phyloP scores from a whole-genome alignment of 768 basidiomycete species.

The Mycena kentingensis region DNA sequence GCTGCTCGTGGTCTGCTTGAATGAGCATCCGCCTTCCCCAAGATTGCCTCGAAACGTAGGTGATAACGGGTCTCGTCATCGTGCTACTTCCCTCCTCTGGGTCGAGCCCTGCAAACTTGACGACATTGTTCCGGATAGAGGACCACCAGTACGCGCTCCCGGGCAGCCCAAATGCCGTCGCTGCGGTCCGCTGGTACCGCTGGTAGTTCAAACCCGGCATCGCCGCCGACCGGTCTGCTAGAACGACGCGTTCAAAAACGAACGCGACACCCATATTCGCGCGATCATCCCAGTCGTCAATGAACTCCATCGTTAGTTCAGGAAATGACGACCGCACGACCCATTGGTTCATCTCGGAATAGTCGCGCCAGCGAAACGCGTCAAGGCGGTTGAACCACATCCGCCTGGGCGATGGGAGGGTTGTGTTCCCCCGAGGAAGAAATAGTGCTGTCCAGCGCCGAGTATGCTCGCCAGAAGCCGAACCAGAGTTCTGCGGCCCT shows the following conservation, averaged over 20 bases:
- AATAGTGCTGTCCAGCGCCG: conserved; percentile 75
- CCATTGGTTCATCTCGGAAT: conserved; percentile 89
- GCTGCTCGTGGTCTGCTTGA: conserved; percentile 71
- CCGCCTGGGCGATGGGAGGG: conserved; percentile 72
- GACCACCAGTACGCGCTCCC: conserved; percentile 86
- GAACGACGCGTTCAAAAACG: conserved; percentile 82
- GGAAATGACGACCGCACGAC: conserved; percentile 82
- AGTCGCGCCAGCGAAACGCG: conserved; percentile 85
- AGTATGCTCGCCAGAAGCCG: conserved; percentile 90
- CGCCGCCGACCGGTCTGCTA: conserved; percentile 85
- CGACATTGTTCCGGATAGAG: conserved; percentile 70
- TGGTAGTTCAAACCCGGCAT: conserved; percentile 69
- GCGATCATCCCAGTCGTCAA: conserved; percentile 83
- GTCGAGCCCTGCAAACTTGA: conserved; percentile 67
- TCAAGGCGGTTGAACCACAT: conserved; percentile 76
- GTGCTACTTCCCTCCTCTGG: conserved; percentile 46
- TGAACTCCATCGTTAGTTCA: conserved; percentile 76
- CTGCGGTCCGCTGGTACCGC: conserved; percentile 74
- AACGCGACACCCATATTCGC: conserved; percentile 66
- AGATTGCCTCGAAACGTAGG: conserved; percentile 86
- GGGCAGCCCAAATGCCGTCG: conserved; percentile 72
- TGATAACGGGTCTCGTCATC: conserved; percentile 74
- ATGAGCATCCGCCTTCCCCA: conserved; percentile 87
- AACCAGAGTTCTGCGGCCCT: conserved; percentile 82
- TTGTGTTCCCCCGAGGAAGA: conserved; percentile 63